phyloP scores from a whole-genome alignment of 306 rosid species.

The Acmispon strigosus region DNA sequence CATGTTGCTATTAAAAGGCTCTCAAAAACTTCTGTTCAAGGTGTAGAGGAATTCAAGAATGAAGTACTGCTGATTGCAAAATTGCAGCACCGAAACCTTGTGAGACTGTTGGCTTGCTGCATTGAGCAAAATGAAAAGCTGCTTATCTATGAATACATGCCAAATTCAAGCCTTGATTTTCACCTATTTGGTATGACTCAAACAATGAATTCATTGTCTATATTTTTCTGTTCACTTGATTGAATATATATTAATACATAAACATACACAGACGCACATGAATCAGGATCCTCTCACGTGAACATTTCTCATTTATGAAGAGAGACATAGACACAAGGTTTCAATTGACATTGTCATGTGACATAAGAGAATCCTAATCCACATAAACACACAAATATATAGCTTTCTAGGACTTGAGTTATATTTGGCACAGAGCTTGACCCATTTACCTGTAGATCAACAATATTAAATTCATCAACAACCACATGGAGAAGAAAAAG shows the following conservation, averaged over 20 bases:
- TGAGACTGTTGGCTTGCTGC: conserved; percentile 57
- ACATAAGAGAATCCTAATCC: no score
- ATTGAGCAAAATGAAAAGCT: conserved; percentile 56
- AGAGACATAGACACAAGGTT: no score
- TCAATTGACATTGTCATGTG: no score
- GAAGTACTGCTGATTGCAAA: conserved; percentile 48
- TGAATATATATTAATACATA: not conserved
- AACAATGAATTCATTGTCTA: not conserved
- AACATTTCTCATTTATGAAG: no score
- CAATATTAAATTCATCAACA: not conserved
- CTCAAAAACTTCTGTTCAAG: conserved; percentile 34
- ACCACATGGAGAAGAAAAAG: no score
- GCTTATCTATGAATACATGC: conserved; percentile 62
- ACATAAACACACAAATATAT: not conserved
- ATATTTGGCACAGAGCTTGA: not conserved
- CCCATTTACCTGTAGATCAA: not conserved
- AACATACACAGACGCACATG: not conserved
- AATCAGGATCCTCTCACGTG: no score
- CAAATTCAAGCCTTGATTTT: conserved; percentile 57
- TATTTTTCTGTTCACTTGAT: not conserved
- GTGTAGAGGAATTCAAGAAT: conserved; percentile 32
- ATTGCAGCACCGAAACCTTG: conserved; percentile 70
- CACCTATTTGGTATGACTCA: conserved; percentile 43
- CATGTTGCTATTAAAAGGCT: conserved; percentile 39
- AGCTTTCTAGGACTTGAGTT: not conserved